Conservation (phyloP, 345 rosid genomes). For the Gossypium ekmanianum region DNA sequence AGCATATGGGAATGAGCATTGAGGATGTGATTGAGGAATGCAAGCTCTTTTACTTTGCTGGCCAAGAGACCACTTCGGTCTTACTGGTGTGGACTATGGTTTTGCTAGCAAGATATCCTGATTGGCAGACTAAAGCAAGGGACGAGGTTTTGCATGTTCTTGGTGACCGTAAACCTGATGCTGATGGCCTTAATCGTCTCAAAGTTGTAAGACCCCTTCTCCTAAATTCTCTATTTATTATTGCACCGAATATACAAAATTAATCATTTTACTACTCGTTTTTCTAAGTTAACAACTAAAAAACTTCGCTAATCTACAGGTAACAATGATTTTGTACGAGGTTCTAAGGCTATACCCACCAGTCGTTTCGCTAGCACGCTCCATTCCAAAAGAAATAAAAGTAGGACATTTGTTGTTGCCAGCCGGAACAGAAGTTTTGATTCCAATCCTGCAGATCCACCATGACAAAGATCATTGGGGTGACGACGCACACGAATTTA, state of each 20-base stretch:
- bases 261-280: no score
- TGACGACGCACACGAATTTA: slow-evolving; percentile 32
- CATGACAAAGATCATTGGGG: slow-evolving; percentile 34
- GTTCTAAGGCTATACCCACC: slow-evolving; percentile 43
- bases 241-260: not conserved
- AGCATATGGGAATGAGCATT: slow-evolving; percentile 18
- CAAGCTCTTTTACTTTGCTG: slow-evolving; percentile 31
- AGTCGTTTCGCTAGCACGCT: slow-evolving; percentile 1
- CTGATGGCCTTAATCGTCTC: slow-evolving; percentile 18
- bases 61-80: slow-evolving; percentile 32
- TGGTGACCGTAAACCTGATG: slow-evolving; percentile 21
- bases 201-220: slow-evolving; percentile 21
- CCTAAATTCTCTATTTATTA: not conserved
- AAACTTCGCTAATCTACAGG: slow-evolving; percentile 14
- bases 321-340: slow-evolving; percentile 35
- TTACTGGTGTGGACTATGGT: slow-evolving; percentile 36
- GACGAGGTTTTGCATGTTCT: slow-evolving; percentile 31
- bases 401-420: slow-evolving; percentile 28
- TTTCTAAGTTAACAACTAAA: no score
- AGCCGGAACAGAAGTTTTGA: slow-evolving; percentile 9
- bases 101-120: slow-evolving; percentile 20
- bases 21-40: slow-evolving; percentile 33
- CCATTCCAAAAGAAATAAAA: slow-evolving; percentile 23
- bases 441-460: slow-evolving; percentile 31
- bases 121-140: slow-evolving; percentile 36